These are phyloP conservation scores for Knufia petricola DNA, from an alignment of 2,329 filamentous ascomycete species.

Conservation along the genomic window DNA sequence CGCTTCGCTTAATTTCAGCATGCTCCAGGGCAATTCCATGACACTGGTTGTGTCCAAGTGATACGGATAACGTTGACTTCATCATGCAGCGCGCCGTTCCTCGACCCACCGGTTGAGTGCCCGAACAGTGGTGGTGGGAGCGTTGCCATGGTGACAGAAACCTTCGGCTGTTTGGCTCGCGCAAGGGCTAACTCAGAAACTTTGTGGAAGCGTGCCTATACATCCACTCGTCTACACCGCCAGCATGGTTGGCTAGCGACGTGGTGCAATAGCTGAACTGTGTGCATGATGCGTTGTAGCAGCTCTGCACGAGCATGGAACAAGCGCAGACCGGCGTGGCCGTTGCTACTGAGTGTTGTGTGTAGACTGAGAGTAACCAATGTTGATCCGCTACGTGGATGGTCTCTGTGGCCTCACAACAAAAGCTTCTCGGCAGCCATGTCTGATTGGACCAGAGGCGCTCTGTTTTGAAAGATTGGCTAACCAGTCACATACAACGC, in stretches of 20 bases:
- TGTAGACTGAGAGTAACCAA: not conserved
- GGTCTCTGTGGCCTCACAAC: not conserved
- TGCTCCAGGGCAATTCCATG: too few species aligned
- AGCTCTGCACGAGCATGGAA: slow-evolving; percentile 3
- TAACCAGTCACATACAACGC: slow-evolving; percentile 1
- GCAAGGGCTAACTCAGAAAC: too few species aligned
- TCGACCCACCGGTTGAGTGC: too few species aligned
- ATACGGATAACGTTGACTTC: slow-evolving; percentile 4
- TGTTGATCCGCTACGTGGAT: not conserved
- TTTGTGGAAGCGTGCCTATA: too few species aligned
- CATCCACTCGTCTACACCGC: not conserved
- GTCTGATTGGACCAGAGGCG: not conserved
- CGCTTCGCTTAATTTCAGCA: too few species aligned
- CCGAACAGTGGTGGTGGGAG: not conserved
- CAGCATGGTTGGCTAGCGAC: not conserved
- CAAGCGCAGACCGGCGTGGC: not conserved
- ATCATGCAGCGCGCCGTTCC: slow-evolving; percentile 9
- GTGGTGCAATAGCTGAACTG: not conserved
- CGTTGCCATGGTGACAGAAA: slow-evolving; percentile 5
- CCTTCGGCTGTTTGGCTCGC: not conserved
- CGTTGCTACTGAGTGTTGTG: slow-evolving; percentile 7
- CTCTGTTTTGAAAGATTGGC: not conserved
- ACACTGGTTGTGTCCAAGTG: too few species aligned
- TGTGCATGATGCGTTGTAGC: too few species aligned
- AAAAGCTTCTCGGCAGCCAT: not conserved